These are phyloP conservation scores for Lichtheimia hyalospora DNA, from an alignment of 371 early-diverging fungal genomes.

Conservation along the genomic window DNA sequence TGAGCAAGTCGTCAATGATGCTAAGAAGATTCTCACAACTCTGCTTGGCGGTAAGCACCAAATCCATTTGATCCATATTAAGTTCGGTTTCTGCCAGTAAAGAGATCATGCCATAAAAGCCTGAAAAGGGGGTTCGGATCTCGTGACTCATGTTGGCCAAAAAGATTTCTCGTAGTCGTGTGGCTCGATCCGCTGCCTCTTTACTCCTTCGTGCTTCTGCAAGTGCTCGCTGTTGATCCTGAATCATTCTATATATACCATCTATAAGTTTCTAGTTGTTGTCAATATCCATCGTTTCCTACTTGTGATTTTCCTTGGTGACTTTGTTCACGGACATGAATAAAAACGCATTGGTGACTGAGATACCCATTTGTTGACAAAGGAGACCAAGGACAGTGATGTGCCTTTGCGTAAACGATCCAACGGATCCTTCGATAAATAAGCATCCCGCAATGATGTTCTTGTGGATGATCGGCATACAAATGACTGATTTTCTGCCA, in stretches of 20 bases:
- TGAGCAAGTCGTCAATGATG: slow-evolving; percentile 63
- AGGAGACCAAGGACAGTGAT: slow-evolving; percentile 54
- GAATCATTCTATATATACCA: slow-evolving; percentile 48
- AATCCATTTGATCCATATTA: slow-evolving; percentile 48
- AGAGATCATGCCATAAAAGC: slow-evolving; percentile 61
- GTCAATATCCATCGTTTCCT: too few relatives aligned
- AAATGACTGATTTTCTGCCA: slow-evolving; percentile 52
- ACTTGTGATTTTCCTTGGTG: slow-evolving; percentile 32
- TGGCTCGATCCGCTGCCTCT: slow-evolving; percentile 44
- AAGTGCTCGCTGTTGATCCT: slow-evolving; percentile 44
- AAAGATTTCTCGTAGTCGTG: slow-evolving; percentile 49
- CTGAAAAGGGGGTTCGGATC: slow-evolving; percentile 59
- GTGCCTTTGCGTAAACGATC: slow-evolving; percentile 57
- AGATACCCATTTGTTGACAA: slow-evolving; percentile 63
- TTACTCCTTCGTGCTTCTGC: slow-evolving; percentile 44
- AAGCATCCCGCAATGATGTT: slow-evolving; percentile 48
- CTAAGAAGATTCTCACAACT: slow-evolving; percentile 56
- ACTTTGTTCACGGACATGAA: slow-evolving; percentile 50
- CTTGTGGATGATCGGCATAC: slow-evolving; percentile 58
- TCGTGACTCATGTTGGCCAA: slow-evolving; percentile 63
- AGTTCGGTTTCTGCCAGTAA: slow-evolving; percentile 47
- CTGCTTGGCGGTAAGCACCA: slow-evolving; percentile 61
- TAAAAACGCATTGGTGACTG: slow-evolving; percentile 56
- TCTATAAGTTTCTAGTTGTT: too few relatives aligned
- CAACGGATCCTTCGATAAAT: slow-evolving; percentile 54